Evolutionary conservation across 1,139 yeast genomes (phyloP), one percentile per base, ranked within the genome.

Genomic region (Kluyveromyces sp.): DNA sequence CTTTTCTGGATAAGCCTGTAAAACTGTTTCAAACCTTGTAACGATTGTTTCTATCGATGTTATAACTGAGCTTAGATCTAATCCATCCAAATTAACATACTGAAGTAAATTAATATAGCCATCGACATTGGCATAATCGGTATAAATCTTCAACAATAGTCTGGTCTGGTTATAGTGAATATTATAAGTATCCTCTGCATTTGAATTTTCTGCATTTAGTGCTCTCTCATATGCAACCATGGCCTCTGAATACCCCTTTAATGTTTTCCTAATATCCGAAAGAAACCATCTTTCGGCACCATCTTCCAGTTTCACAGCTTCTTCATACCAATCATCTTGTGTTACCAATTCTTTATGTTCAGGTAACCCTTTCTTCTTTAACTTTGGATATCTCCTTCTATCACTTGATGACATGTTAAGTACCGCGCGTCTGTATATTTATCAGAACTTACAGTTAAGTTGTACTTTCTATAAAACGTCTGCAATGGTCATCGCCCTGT

Each of bases 201-300:
- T 51, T 7, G 53, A 42, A 3, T 45, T 53, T 2, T 50, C 45
- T 21, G 55, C 55, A 8, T 26, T 41, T n/a, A 63, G 45, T 2
- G 58, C 67, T 7, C 40, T 46, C 27, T 57, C 55, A 42, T 64
- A 64, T n/a, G 52, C 42, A 28, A 50, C 52, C 32, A 53, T 49
- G 0, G 68, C 65, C 43, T 50, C 49, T 10, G 53, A 39, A 43
- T 60, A 63, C 39, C 56, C 56, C 35, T 59, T 49, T n/a, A 64
- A 45, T 8, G 62, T 52, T 39, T 61, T 62, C 41, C 56, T 57
- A 10, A 63, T 49, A 44, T 64, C 68, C 2, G 66, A 63, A 4
- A 58, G 50, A 4, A 57, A 46, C 66, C 67, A 64, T 42, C 68
- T 54, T 42, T 63, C 67, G 21, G 64, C 68, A 39, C 62, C 63